Conservation (phyloP, 768 basidiomycete species). For the Auriscalpium vulgare region DNA sequence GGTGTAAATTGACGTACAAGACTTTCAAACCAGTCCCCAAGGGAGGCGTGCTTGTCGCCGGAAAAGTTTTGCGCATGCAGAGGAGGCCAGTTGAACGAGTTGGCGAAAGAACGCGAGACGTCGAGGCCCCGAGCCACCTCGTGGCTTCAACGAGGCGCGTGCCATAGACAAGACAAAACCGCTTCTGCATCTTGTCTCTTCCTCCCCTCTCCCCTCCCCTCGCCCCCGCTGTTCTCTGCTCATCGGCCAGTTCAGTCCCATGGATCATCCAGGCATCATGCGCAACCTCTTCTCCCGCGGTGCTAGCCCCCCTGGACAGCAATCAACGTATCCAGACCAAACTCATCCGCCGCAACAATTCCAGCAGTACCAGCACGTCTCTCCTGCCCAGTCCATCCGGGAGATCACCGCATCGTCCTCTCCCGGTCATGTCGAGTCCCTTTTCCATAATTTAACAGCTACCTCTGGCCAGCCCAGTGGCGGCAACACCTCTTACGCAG, state of each 20-base stretch:
- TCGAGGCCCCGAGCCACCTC: slow-evolving; percentile 26
- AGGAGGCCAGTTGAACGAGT: background rate
- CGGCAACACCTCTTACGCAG: slow-evolving; percentile 20
- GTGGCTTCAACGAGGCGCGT: slow-evolving; percentile 14
- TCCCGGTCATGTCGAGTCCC: slow-evolving; percentile 56
- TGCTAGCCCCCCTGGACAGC: slow-evolving; percentile 7
- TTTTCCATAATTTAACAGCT: slow-evolving; percentile 49
- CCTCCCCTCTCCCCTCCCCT: background rate
- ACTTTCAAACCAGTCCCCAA: no score
- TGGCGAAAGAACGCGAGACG: background rate
- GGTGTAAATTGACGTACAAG: no score
- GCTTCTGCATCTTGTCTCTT: background rate
- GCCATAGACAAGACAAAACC: background rate
- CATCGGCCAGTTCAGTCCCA: background rate
- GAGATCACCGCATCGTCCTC: slow-evolving; percentile 38
- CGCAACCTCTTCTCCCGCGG: slow-evolving; percentile 16
- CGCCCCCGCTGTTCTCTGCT: background rate
- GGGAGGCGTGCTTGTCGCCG: background rate
- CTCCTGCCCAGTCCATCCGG: slow-evolving; percentile 24
- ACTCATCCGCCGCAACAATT: slow-evolving; percentile 11
- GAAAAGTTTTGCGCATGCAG: background rate
- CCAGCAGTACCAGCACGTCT: slow-evolving; percentile 24
- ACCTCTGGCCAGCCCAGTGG: slow-evolving; percentile 31
- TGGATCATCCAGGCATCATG: slow-evolving; percentile 14
- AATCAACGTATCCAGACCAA: slow-evolving; percentile 12